Conservation (phyloP, 176 grass and related monocot species). For the Aegilops longissima region DNA sequence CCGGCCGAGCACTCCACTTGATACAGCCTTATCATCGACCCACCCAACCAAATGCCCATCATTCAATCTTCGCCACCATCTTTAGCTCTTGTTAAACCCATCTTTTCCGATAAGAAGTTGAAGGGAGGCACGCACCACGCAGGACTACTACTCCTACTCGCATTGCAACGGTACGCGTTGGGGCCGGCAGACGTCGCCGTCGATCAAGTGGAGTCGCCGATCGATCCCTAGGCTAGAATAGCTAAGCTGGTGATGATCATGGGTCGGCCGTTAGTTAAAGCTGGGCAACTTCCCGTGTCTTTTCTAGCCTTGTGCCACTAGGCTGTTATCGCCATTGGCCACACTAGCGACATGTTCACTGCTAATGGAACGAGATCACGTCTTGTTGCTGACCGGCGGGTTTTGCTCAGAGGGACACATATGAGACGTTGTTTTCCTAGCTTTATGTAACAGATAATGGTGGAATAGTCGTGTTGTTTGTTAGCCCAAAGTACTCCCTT, state of each 20-base stretch:
- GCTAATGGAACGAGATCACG: not conserved
- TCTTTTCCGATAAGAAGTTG: slow-evolving; percentile 1
- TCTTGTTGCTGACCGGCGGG: not conserved
- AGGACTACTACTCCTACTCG: not conserved
- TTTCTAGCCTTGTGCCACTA: not conserved
- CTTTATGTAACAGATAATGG: not conserved
- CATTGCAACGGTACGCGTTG: not conserved
- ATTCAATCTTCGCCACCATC: not conserved
- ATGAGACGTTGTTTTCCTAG: not conserved
- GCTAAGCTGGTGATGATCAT: not conserved
- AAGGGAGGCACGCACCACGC: not conserved
- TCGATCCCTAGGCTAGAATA: not conserved
- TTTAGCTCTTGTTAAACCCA: slow-evolving; percentile 12
- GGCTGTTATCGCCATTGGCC: not conserved
- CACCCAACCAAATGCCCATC: slow-evolving; percentile 30
- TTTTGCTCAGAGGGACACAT: not conserved
- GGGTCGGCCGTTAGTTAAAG: slow-evolving; percentile 28
- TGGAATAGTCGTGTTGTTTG: not conserved
- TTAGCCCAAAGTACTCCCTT: not conserved
- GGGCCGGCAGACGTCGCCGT: slow-evolving; percentile 1
- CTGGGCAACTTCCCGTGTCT: not conserved
- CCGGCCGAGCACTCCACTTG: slow-evolving; percentile 9
- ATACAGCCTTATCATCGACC: not conserved
- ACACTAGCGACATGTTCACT: not conserved
- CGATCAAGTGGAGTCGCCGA: slow-evolving; percentile 28